phyloP scores from a whole-genome alignment of 1,284 basidiomycete species.

The Trichosporon faecale region DNA sequence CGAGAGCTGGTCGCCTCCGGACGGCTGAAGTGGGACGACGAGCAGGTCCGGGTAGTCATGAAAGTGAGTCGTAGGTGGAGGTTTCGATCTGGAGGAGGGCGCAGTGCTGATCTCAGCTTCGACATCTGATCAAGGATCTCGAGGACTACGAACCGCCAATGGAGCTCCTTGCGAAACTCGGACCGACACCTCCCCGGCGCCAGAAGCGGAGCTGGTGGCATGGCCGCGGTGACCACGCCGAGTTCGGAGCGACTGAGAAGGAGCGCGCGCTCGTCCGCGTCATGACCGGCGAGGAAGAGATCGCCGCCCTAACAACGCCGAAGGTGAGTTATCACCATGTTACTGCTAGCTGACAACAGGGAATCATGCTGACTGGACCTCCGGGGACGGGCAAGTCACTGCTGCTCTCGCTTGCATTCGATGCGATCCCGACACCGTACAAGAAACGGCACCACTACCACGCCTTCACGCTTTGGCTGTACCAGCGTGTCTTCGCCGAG shows the following conservation, averaged over 20 bases:
- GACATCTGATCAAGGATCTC: slow-evolving; percentile 42
- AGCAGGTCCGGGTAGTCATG: slow-evolving; percentile 66
- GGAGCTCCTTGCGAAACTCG: slow-evolving; percentile 43
- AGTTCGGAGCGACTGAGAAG: slow-evolving; percentile 11
- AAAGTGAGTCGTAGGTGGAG: slow-evolving; percentile 53
- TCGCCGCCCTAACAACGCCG: slow-evolving; percentile 60
- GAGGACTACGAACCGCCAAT: slow-evolving; percentile 47
- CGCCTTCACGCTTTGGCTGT: slow-evolving; percentile 66
- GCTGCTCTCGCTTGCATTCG: slow-evolving; percentile 65
- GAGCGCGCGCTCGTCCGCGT: slow-evolving; percentile 56
- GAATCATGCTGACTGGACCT: slow-evolving; percentile 57
- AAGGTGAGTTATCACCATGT: slow-evolving; percentile 53
- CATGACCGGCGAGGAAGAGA: slow-evolving; percentile 60
- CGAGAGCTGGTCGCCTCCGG: slow-evolving; percentile 57
- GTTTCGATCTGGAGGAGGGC: background rate
- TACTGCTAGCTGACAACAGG: slow-evolving; percentile 31
- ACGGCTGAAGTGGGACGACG: slow-evolving; percentile 61
- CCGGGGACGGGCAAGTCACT: slow-evolving; percentile 61
- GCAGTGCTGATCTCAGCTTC: slow-evolving; percentile 33
- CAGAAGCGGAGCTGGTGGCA: slow-evolving; percentile 15
- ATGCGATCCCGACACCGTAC: slow-evolving; percentile 59
- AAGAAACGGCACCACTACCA: slow-evolving; percentile 67
- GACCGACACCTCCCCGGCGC: slow-evolving; percentile 35
- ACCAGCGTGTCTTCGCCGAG: slow-evolving; percentile 57
- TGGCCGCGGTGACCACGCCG: slow-evolving; percentile 5